These are phyloP conservation scores for Alnus glutinosa DNA, from an alignment of 306 rosid genomes.

Conservation along the genomic window DNA sequence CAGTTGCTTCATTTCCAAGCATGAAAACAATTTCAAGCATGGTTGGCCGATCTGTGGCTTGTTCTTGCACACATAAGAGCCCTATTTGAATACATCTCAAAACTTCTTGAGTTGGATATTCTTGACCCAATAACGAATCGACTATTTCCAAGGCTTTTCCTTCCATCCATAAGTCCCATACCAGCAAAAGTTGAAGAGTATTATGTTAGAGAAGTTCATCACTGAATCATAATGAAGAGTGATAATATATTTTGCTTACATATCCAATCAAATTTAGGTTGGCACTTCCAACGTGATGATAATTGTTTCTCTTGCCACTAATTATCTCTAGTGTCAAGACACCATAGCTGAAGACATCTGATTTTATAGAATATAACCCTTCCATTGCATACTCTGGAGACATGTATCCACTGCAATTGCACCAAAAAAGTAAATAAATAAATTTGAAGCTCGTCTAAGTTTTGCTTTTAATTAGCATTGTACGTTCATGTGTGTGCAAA, in stretches of 20 bases:
- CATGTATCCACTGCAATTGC: conserved; percentile 35
- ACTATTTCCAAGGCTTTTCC: conserved; percentile 32
- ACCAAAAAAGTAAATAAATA: background rate
- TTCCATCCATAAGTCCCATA: background rate
- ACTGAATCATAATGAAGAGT: too few species aligned
- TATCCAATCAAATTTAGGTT: conserved; percentile 43
- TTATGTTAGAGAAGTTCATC: background rate
- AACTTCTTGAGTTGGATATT: conserved; percentile 28
- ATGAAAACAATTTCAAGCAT: conserved; percentile 59
- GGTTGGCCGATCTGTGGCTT: conserved; percentile 57
- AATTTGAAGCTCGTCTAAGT: too few species aligned
- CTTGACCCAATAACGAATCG: conserved; percentile 36
- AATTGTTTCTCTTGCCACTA: conserved; percentile 33
- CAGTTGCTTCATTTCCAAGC: conserved; percentile 40
- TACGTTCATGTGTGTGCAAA: too few species aligned
- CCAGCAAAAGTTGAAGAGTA: background rate
- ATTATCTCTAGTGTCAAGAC: conserved; percentile 39
- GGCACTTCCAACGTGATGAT: conserved; percentile 1
- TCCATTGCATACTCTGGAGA: conserved; percentile 47
- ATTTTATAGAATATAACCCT: conserved; percentile 35
- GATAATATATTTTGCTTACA: conserved; percentile 20
- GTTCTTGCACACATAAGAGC: conserved; percentile 65
- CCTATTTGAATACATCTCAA: conserved; percentile 66
- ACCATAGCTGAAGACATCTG: conserved; percentile 41
- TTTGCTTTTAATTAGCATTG: too few species aligned